Evolutionary conservation across 176 grass and related monocot species (phyloP).

Genomic region (Eragrostis nindensis): DNA sequence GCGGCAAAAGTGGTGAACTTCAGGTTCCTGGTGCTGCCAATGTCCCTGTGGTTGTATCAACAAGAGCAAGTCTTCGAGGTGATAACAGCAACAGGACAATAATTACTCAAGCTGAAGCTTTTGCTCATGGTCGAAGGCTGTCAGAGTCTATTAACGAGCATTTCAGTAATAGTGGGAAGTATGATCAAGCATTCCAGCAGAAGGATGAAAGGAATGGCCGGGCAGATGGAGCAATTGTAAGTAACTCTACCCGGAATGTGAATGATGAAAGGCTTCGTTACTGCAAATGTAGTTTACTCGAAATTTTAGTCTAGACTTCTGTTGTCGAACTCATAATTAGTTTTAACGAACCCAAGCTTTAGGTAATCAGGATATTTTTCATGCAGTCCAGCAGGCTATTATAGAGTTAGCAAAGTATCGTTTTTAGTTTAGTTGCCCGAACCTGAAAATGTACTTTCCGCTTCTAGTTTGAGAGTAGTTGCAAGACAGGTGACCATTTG

Average conservation of each 20-base stretch:
- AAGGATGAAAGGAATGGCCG: slow-evolving; percentile 57
- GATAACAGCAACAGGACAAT: slow-evolving; percentile 33
- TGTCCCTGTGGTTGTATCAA: slow-evolving; percentile 40
- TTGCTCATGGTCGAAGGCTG: slow-evolving; percentile 56
- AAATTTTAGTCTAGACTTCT: not conserved
- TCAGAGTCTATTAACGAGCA: slow-evolving; percentile 75
- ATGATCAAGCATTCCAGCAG: slow-evolving; percentile 57
- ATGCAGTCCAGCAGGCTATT: slow-evolving; percentile 14
- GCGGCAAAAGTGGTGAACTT: slow-evolving; percentile 47
- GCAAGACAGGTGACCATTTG: not conserved
- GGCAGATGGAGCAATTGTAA: slow-evolving; percentile 66
- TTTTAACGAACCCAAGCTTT: not conserved
- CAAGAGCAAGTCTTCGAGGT: slow-evolving; percentile 40
- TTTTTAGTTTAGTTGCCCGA: not conserved
- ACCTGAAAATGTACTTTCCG: not conserved
- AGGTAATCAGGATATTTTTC: not conserved
- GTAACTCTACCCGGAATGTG: slow-evolving; percentile 32
- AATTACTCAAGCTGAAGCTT: slow-evolving; percentile 48
- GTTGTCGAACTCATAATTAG: not conserved
- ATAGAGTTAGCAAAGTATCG: not conserved
- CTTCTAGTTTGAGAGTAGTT: not conserved
- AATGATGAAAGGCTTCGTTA: not conserved
- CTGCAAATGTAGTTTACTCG: slow-evolving; percentile 9
- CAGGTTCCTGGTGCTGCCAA: slow-evolving; percentile 43
- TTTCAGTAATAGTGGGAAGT: slow-evolving; percentile 62